Evolutionary conservation across 202 grass and related monocot genomes (phyloP), one percentile per base, ranked within the genome.

Genomic region (Digitaria exilis): DNA sequence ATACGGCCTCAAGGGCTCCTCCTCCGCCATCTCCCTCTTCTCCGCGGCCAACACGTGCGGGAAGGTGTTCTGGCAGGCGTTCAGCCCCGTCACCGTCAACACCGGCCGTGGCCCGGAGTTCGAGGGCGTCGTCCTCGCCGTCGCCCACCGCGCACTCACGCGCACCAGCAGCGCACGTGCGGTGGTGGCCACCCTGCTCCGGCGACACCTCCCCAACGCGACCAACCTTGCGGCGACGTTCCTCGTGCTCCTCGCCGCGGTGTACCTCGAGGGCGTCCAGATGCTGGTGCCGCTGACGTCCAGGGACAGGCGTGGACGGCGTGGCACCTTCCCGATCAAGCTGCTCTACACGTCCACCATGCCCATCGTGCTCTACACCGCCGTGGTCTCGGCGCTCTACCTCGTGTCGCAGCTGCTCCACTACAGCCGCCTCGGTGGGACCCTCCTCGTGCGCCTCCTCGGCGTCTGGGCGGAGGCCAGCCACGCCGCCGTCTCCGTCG

Each of bases 11-110:
- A 3, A 4, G 4, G 73, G 55, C 13, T 22, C 35, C 13, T 22
- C 35, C 54, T 57, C 50, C 50, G 71, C 71, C 30, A 9, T 58
- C 32, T 41, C 32, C 51, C 32, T 75, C 21, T 32, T 75, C 72
- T 56, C 51, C 31, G 72, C 72, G 32, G 4, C 72, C 12, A 75
- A 75, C 72, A 75, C 51, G 32, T 75, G 72, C 72, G 72, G 72
- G 2, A 41, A 57, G 51, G 72, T 75, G 51, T 22, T 58, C 49
- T 75, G 72, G 73, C 55, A 61, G 15, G 37, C 56, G 74, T 45
- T 77, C 10, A 77, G 74, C 56, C 74, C 74, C 55, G 56, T 61
- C 4, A 61, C 24, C 37, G 55, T 77, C 9, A 26, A 61, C 74
- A 7, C 74, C 15, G 24, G 35, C 0, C 24, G 56, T 0, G 37